phyloP scores from a whole-genome alignment of 2,329 filamentous ascomycete genomes.

The Orbilia javanica region DNA sequence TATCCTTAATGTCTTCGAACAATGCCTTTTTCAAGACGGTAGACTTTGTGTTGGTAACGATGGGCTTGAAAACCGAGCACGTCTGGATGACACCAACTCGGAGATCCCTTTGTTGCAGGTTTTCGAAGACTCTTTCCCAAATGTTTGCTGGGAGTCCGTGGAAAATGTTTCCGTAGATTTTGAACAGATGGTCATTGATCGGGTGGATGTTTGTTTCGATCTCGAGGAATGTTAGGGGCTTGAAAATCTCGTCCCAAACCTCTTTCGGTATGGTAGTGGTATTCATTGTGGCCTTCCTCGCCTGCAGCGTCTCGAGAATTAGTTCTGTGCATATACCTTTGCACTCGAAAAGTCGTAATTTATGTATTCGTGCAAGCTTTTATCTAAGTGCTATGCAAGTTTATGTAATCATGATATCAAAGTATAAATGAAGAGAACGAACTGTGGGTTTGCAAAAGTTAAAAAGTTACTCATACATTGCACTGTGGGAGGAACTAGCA shows the following conservation, averaged over 20 bases:
- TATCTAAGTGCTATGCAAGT: too few relatives aligned
- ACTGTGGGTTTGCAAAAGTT: too few relatives aligned
- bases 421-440: too few relatives aligned
- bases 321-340: too few relatives aligned
- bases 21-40: too few relatives aligned
- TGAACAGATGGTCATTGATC: background rate
- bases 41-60: background rate
- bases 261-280: background rate
- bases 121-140: background rate
- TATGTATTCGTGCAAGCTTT: too few relatives aligned
- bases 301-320: too few relatives aligned
- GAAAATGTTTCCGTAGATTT: background rate
- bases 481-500: too few relatives aligned
- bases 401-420: too few relatives aligned
- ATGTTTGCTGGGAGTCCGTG: background rate
- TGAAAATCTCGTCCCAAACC: background rate
- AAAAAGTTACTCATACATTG: too few relatives aligned
- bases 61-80: background rate
- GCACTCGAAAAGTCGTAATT: too few relatives aligned
- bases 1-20: background rate
- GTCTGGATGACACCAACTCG: background rate
- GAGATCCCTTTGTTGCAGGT: background rate
- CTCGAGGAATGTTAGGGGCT: background rate
- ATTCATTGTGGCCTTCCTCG: background rate
- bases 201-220: background rate